Conservation (phyloP, 1,284 basidiomycete genomes). For the Rhodofomes roseus region DNA sequence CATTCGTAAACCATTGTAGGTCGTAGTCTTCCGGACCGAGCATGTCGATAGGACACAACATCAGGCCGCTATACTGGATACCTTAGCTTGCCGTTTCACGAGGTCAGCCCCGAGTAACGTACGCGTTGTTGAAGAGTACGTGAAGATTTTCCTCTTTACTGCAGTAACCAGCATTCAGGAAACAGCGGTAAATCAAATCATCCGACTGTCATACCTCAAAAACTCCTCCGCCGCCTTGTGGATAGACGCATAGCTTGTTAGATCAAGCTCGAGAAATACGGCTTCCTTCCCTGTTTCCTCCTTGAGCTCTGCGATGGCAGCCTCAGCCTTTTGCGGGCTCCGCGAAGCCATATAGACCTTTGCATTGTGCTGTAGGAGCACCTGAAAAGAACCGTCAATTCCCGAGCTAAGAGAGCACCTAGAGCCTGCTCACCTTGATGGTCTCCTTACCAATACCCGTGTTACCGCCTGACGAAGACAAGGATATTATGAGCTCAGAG, state of each 20-base stretch:
- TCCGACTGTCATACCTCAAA: constrained; percentile 25
- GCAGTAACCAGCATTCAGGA: background rate
- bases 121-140: constrained; percentile 11
- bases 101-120: too few species aligned
- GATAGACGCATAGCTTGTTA: constrained; percentile 42
- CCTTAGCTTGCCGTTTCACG: background rate
- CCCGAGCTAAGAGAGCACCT: too few species aligned
- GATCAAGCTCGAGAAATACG: constrained; percentile 45
- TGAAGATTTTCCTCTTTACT: constrained; percentile 10
- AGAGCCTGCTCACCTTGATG: background rate
- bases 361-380: constrained; percentile 36
- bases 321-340: constrained; percentile 33
- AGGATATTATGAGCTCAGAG: background rate
- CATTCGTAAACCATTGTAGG: constrained; percentile 10
- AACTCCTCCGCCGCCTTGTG: constrained; percentile 37
- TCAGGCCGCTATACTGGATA: constrained; percentile 2
- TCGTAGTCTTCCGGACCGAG: constrained; percentile 10
- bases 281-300: constrained; percentile 32
- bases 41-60: constrained; percentile 5
- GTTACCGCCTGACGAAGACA: background rate
- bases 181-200: too few species aligned
- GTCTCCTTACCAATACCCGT: constrained; percentile 5
- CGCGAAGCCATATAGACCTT: constrained; percentile 54
- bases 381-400: background rate
- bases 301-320: constrained; percentile 40